phyloP scores from a whole-genome alignment of 2,329 filamentous ascomycete species.

The Fusarium dlaminii region DNA sequence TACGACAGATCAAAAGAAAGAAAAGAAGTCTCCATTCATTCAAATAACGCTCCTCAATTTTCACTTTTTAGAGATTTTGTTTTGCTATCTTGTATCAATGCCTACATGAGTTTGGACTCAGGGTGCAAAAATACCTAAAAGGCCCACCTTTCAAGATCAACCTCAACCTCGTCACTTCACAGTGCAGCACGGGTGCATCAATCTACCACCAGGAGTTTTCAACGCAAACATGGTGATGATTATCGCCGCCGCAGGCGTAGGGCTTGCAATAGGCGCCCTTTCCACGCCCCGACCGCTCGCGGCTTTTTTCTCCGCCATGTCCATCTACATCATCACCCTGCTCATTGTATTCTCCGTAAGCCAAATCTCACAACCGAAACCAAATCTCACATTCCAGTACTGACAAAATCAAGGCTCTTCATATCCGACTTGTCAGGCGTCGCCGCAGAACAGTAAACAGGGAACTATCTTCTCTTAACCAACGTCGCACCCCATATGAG shows the following conservation, averaged over 20 bases:
- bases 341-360: conserved; percentile 47
- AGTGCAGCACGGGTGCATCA: background rate
- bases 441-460: conserved; percentile 27
- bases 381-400: background rate
- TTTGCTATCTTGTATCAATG: background rate
- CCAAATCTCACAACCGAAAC: background rate
- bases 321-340: conserved; percentile 35
- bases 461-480: conserved; percentile 17
- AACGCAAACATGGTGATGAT: background rate
- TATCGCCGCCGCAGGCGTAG: background rate
- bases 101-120: background rate
- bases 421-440: conserved; percentile 40
- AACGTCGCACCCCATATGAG: conserved; percentile 35
- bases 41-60: background rate
- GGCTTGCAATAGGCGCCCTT: background rate
- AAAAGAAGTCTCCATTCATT: background rate
- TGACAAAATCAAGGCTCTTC: conserved; percentile 42
- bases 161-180: background rate
- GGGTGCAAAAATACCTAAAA: background rate
- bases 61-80: background rate
- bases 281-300: conserved; percentile 2
- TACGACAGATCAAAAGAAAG: too few relatives aligned
- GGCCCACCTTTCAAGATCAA: background rate
- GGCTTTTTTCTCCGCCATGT: conserved; percentile 25
- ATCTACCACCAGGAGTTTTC: background rate